Base-by-base conservation (phyloP, 2,329 filamentous ascomycete species). In the Tympanopsis confertula region DNA sequence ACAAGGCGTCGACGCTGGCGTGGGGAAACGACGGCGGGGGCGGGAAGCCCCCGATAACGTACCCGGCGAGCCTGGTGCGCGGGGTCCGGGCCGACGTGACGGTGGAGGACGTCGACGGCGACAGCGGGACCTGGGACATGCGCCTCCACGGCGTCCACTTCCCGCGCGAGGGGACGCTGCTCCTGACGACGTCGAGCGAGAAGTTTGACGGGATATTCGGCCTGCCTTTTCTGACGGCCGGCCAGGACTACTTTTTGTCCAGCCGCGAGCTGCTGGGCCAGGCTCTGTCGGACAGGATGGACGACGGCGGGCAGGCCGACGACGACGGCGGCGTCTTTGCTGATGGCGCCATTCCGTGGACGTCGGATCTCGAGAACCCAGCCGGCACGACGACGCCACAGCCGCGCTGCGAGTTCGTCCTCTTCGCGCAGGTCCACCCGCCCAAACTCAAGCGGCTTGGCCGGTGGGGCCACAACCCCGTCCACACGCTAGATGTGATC, bases 121-220 rank as follows among this genome's bases (percentile, higher is more conserved):
- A 74, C 42, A 82, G 82, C 4, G 80, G 80, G 51, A 83, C 76
- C 46, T 88, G 83, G 78, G 81, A 88, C 47, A 77, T 93, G 61
- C 70, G 74, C 37, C 61, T 94, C 36, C 80, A 86, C 57, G 91
- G 91, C 3, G 71, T 93, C 3, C 89, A 96, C 61, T 93, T 87
- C 68, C 78, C 82, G 26, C 70, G 73, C n/a, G 74, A 82, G 44
- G 91, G 91, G 2, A 74, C 78, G 13, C 74, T 91, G 36, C 63
- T 96, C 24, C 63, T 96, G 53, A 85, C 82, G 2, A 95, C 89
- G 1, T 89, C 87, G 35, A 95, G 87, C 56, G 84, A 94, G 52
- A 95, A 94, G 63, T 91, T 91, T 51, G 77, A 82, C n/a, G 88
- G 91, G 32, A 80, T 96, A 39, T 94, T 94, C 55, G 83, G 80